A percentile compares a stretch with the other conserved stretches of the same genome.
phyloP scores from a whole-genome alignment of 2,329 filamentous ascomycete genomes.

The Didymella arachidicola region DNA sequence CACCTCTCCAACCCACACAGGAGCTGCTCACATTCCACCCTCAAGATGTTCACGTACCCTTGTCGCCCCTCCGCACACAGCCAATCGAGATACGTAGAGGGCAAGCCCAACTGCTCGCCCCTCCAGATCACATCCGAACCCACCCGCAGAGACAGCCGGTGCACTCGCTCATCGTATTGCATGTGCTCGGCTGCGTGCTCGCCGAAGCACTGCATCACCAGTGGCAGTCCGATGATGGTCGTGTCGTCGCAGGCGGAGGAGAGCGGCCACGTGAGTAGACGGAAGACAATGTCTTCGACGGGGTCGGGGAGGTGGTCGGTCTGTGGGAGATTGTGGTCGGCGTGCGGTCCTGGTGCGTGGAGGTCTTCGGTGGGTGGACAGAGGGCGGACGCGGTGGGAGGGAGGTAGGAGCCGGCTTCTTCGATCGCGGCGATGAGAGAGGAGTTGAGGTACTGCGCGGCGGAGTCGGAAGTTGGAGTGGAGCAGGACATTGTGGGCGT shows the following conservation, averaged over 20 bases:
- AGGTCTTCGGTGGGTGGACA: not conserved
- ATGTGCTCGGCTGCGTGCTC: not conserved
- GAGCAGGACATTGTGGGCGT: not conserved
- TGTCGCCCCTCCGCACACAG: not conserved
- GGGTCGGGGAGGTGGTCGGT: not conserved
- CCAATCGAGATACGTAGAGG: not conserved
- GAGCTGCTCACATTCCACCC: not conserved
- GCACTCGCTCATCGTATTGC: not conserved
- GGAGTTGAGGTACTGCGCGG: not conserved
- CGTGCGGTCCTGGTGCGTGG: not conserved
- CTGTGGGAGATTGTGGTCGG: not conserved
- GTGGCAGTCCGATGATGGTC: not conserved
- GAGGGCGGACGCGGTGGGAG: not conserved
- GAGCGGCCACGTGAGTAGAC: not conserved
- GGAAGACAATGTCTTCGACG: not conserved
- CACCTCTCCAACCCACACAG: not conserved
- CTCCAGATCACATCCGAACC: not conserved
- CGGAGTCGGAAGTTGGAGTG: not conserved
- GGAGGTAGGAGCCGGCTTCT: not conserved
- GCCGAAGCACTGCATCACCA: not conserved
- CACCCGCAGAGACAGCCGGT: not conserved
- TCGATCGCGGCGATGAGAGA: not conserved
- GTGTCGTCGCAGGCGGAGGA: not conserved
- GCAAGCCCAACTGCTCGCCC: not conserved
- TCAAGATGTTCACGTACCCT: not conserved